These are phyloP conservation scores for Vanderwaltozyma yarrowii DNA, from an alignment of 805 yeast genomes.

Conservation along the genomic window DNA sequence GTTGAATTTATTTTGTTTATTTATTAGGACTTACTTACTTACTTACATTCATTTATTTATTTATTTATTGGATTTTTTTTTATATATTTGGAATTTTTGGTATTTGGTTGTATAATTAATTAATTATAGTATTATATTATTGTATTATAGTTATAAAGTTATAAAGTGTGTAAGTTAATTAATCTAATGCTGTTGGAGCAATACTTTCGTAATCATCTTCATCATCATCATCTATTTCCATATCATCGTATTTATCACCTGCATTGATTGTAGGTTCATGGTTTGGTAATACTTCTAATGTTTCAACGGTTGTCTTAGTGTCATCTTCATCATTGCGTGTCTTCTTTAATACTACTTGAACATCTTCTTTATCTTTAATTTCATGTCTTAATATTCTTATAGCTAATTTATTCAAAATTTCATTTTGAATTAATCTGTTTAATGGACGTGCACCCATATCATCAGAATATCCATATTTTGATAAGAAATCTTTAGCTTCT, in stretches of 20 bases:
- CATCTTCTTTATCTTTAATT: constrained; percentile 78
- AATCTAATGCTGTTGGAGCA: background rate
- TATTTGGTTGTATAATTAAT: too few species aligned
- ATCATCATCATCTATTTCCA: constrained; percentile 42
- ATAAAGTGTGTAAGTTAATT: too few species aligned
- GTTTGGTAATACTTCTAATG: constrained; percentile 75
- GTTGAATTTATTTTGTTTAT: too few species aligned
- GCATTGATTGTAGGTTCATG: constrained; percentile 52
- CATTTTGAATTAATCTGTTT: constrained; percentile 82
- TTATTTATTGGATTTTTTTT: too few species aligned
- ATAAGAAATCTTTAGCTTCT: constrained; percentile 70
- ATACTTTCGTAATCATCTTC: constrained; percentile 1
- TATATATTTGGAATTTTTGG: too few species aligned
- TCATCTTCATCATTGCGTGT: constrained; percentile 14
- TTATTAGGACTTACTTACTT: too few species aligned
- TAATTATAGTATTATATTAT: too few species aligned
- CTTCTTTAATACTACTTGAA: constrained; percentile 44
- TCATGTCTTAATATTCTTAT: constrained; percentile 81
- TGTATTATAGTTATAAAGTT: too few species aligned
- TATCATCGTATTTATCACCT: constrained; percentile 46
- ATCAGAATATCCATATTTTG: constrained; percentile 78
- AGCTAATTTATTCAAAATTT: constrained; percentile 80
- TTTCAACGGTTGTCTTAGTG: constrained; percentile 37
- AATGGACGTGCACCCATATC: constrained; percentile 97
- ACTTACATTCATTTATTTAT: too few species aligned